These are phyloP conservation scores for Entomortierella chlamydospora DNA, from an alignment of 192 early-diverging fungal species.

Conservation along the genomic window DNA sequence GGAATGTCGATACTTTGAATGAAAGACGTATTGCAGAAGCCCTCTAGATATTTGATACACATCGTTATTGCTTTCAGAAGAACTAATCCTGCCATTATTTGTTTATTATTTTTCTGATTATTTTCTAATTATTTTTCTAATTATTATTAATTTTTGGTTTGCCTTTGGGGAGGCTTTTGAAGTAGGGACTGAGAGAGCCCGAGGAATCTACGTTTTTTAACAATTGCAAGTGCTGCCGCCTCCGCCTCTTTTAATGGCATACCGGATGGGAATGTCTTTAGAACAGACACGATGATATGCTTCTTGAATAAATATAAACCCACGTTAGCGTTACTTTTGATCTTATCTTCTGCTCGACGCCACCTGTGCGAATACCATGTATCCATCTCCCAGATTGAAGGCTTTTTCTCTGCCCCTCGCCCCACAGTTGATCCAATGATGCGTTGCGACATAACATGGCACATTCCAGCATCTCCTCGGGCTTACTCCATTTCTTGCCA, in stretches of 20 bases:
- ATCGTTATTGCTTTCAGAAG: no score
- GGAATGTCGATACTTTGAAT: no score
- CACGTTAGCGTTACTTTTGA: neutral
- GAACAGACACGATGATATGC: conserved; percentile 1
- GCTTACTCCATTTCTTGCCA: no score
- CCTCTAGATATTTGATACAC: no score
- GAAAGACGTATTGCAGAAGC: no score
- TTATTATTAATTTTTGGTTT: no score
- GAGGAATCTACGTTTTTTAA: neutral
- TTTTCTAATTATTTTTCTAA: no score
- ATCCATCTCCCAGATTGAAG: conserved; percentile 19
- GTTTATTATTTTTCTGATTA: no score
- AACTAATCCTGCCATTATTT: no score
- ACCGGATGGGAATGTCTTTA: neutral
- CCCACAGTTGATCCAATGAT: conserved; percentile 3
- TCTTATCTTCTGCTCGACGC: conserved; percentile 1
- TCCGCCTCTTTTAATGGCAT: neutral
- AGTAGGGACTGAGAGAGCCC: neutral
- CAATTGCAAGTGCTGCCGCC: neutral
- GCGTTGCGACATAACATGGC: conserved; percentile 3
- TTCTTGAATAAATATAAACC: conserved; percentile 15
- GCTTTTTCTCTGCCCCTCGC: neutral
- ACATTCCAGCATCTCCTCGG: neutral
- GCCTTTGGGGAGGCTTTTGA: no score
- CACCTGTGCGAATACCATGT: neutral